Base-by-base conservation (phyloP, 371 early-diverging fungal genomes). In the Rhizopus delemar region DNA sequence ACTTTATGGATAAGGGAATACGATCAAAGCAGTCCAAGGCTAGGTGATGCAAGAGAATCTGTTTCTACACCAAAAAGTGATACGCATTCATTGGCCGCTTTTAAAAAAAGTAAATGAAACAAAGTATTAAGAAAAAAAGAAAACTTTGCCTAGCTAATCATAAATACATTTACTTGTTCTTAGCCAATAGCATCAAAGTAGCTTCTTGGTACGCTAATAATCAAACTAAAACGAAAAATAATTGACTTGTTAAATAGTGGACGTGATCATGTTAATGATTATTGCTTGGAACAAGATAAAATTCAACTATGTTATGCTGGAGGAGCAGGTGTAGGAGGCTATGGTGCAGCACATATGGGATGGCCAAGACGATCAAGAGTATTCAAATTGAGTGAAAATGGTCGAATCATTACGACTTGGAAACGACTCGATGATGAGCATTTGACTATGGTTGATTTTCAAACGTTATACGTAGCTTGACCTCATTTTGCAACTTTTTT, bases 201-300 rank as follows among this genome's bases (percentile, higher is more conserved):
- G 65, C 69, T 36, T 59, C 60, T 3, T 74, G 75, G 75, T 71
- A 62, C 53, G 62, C 62, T 8, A 11, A 16, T 29, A 51, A 31
- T 33, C 60, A 59, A 38, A 36, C 22, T 22, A 36, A 36, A 36
- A 36, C 8, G 11, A 36, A 36, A 36, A 36, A 36, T 1, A 12
- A 51, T 35, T 32, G 49, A 34, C n/a, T 33, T 53, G 2, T 51
- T 22, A n/a, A 11, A 5, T 55, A 75, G 76, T 41, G 83, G 83
- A 8, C 81, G 79, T 38, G 75, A 83, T 48, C 83, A 83, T 65
- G 59, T 75, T 4, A 83, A 83, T 43, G 83, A 83, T 46, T 83
- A 78, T 61, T 83, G 83, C 31, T 50, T 78, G 48, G 66, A 77
- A 32, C 74, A 64, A 33, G 71, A 74, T 3, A 71, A 71, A 7